A percentile compares a stretch with the other conserved stretches of the same genome.
phyloP scores from a whole-genome alignment of 371 early-diverging fungal genomes.

The Vairimorpha necatrix region DNA sequence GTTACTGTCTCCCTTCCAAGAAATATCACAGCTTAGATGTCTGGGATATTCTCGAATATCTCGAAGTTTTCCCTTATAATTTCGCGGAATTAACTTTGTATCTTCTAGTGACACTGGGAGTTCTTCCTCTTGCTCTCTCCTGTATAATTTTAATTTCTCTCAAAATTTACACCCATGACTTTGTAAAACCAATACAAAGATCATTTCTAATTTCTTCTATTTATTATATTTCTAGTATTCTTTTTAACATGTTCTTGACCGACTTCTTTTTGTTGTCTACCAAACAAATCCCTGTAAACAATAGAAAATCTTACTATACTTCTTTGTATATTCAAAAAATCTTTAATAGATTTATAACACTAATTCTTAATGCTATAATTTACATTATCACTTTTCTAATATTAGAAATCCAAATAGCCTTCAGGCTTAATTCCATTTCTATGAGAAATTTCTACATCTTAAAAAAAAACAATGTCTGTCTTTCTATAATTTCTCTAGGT shows the following conservation, averaged over 20 bases:
- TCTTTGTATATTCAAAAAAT: background rate
- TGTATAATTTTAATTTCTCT: slow-evolving; percentile 6
- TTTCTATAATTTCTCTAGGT: background rate
- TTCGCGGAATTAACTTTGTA: background rate
- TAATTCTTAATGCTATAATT: background rate
- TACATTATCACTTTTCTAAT: slow-evolving; percentile 5
- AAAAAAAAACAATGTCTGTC: background rate
- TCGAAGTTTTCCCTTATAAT: background rate
- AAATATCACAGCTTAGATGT: background rate
- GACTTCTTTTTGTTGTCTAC: background rate
- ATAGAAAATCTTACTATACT: too few relatives aligned
- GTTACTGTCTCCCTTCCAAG: background rate
- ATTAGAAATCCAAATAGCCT: background rate
- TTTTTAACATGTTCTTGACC: background rate
- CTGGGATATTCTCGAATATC: background rate
- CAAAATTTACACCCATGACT: slow-evolving; percentile 17
- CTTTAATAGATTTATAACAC: background rate
- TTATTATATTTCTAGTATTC: background rate
- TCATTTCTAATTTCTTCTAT: background rate
- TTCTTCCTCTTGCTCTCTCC: background rate
- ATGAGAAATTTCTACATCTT: background rate
- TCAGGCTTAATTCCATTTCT: background rate
- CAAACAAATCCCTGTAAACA: too few relatives aligned
- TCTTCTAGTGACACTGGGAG: background rate
- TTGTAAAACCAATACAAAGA: slow-evolving; percentile 8